Base-by-base conservation (phyloP, 2,329 filamentous ascomycete genomes). In the Microcyclosporella mali region DNA sequence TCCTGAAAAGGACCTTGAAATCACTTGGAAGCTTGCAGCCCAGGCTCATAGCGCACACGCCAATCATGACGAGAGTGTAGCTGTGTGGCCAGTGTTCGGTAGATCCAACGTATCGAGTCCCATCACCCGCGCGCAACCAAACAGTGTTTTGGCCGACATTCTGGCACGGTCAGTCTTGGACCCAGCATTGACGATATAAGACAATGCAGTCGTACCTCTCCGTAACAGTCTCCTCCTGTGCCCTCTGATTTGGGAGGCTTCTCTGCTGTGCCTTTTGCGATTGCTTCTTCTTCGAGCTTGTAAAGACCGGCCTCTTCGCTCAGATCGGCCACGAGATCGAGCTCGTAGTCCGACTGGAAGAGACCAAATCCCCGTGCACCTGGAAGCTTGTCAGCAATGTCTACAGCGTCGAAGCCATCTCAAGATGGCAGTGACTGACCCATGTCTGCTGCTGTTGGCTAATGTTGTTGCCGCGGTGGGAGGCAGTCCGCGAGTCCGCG, bases 281-380 rank as follows among this genome's bases (percentile, higher is more conserved):
- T 11, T 3, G 30, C 29, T 10, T 33, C 30, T 9, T 37, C 28
- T 12, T 46, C 36, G 16, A 51, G 40, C 4, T 25, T 29, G 6
- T 34, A 32, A 9, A 52, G 27, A 3, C 41, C 46, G 4, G 40
- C 43, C 4, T 40, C 38, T 1, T 29, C 12, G 27, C 14, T 10
- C 12, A 51, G 32, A 1, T 43, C 35, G 10, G 11, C 6, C 28
- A 47, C 16, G 17, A 29, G 6, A 12, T 50, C 46, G 29, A 40
- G 31, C 37, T 55, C 52, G 32, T 46, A 30, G 40, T 55, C 50
- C 11, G 45, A 51, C 15, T 50, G 21, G 41, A 55, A 50, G 14
- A 53, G 36, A 15, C 41, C 28, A 15, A 17, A 18, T 6, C 27
- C 37, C 38, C 12, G 43, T 19, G 18, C 45, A 12, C 36, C 36